phyloP scores from a whole-genome alignment of 371 early-diverging fungal genomes.

The Rhizomucor miehei region DNA sequence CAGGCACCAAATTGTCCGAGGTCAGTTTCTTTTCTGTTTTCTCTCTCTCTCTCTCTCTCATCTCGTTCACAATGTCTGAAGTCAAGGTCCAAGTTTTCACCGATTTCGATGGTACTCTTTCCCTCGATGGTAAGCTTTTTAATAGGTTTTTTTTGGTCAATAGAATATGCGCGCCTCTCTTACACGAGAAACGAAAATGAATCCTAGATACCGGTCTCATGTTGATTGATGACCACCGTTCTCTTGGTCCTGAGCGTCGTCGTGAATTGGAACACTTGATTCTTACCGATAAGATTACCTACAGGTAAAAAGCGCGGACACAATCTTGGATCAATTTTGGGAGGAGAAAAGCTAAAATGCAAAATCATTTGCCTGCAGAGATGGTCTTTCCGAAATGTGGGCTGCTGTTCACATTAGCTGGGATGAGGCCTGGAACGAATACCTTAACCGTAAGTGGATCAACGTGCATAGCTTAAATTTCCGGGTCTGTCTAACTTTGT shows the following conservation, averaged over 20 bases:
- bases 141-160: not conserved
- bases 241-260: conserved; percentile 40
- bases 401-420: conserved; percentile 53
- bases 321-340: not conserved
- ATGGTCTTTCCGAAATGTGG: conserved; percentile 56
- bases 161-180: no score
- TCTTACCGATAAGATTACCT: conserved; percentile 36
- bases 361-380: conserved; percentile 18
- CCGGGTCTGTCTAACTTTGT: not conserved
- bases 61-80: conserved; percentile 7
- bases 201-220: conserved; percentile 48
- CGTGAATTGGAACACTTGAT: conserved; percentile 38
- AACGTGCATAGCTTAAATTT: not conserved
- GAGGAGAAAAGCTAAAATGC: no score
- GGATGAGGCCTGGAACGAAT: conserved; percentile 57
- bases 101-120: conserved; percentile 51
- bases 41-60: not conserved
- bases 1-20: not conserved
- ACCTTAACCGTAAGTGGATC: conserved; percentile 38
- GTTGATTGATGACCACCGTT: conserved; percentile 43
- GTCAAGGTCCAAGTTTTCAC: conserved; percentile 42
- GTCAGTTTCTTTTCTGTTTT: not conserved
- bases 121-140: conserved; percentile 34
- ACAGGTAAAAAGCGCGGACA: conserved; percentile 21
- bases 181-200: no score